These are phyloP conservation scores for Ceriops tagal DNA, from an alignment of 345 rosid species.

Conservation along the genomic window DNA sequence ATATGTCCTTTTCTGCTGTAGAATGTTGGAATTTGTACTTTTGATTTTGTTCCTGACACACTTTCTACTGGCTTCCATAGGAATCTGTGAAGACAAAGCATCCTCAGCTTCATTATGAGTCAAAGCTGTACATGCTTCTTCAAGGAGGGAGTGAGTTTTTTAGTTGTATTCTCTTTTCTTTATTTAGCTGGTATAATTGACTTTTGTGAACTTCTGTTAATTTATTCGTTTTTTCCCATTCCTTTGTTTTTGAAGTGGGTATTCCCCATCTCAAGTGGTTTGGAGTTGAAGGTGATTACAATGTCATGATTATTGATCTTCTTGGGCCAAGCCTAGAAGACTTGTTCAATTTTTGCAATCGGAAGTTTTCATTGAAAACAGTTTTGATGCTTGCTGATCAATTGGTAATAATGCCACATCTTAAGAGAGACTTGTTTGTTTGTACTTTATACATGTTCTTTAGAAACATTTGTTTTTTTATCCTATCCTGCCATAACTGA, in stretches of 20 bases:
- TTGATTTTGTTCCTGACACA: background rate
- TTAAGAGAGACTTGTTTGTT: background rate
- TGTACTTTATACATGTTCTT: background rate
- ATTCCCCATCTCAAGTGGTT: constrained; percentile 68
- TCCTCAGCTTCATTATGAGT: constrained; percentile 72
- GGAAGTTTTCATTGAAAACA: constrained; percentile 57
- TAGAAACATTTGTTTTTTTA: background rate
- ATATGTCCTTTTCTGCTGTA: background rate
- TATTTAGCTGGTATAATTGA: background rate
- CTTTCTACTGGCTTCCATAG: constrained; percentile 25
- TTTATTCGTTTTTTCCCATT: background rate
- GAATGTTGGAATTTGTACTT: background rate
- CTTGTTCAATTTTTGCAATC: constrained; percentile 57
- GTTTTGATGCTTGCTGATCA: constrained; percentile 78
- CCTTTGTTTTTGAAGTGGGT: constrained; percentile 41
- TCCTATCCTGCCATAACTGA: background rate
- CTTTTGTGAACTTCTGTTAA: background rate
- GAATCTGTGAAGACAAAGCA: constrained; percentile 67
- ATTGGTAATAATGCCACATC: constrained; percentile 35
- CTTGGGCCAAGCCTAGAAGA: constrained; percentile 81
- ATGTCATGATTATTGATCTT: constrained; percentile 65
- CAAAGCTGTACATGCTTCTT: constrained; percentile 65
- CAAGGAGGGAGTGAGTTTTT: constrained; percentile 68
- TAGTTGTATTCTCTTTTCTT: background rate
- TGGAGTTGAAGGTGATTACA: constrained; percentile 67